A percentile compares a stretch with the other conserved stretches of the same genome.
Evolutionary conservation across 495 filamentous ascomycete genomes (phyloP).

Genomic region (Cercophora sp.): DNA sequence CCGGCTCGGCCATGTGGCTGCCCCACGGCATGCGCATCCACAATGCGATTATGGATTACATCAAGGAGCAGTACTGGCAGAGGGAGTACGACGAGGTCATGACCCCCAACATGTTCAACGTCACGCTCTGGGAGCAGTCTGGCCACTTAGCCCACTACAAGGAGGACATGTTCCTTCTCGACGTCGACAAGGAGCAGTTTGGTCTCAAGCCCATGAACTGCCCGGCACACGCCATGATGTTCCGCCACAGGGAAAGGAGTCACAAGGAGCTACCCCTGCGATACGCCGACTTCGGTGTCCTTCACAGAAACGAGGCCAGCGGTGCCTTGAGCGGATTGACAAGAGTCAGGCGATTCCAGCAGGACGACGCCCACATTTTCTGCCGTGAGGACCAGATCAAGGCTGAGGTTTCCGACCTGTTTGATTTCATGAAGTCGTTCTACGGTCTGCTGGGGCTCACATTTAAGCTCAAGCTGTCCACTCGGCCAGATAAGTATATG

Average conservation of each 20-base stretch:
- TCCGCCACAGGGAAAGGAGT: conserved; percentile 55
- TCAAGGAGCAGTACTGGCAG: conserved; percentile 85
- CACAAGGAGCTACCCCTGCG: conserved; percentile 86
- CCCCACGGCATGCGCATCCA: conserved; percentile 89
- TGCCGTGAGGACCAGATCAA: conserved; percentile 56
- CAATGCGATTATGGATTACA: conserved; percentile 76
- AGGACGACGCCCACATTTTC: conserved; percentile 91
- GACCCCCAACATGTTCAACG: conserved; percentile 94
- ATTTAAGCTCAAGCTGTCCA: conserved; percentile 96
- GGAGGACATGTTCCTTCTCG: conserved; percentile 93
- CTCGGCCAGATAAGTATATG: conserved; percentile 86
- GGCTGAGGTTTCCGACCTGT: conserved; percentile 78
- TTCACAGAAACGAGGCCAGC: conserved; percentile 92
- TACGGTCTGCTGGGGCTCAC: conserved; percentile 90
- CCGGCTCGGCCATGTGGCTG: conserved; percentile 90
- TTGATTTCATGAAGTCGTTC: conserved; percentile 78
- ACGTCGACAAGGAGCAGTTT: conserved; percentile 83
- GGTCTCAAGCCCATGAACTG: conserved; percentile 98
- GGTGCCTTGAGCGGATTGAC: conserved; percentile 88
- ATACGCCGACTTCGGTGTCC: conserved; percentile 90
- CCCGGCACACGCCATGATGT: conserved; percentile 49
- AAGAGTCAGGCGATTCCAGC: conserved; percentile 85
- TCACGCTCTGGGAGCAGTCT: conserved; percentile 84
- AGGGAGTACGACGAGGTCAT: conserved; percentile 93
- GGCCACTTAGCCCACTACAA: conserved; percentile 95